Base-by-base conservation (phyloP, 1,284 basidiomycete genomes). In the Ustilago nuda region DNA sequence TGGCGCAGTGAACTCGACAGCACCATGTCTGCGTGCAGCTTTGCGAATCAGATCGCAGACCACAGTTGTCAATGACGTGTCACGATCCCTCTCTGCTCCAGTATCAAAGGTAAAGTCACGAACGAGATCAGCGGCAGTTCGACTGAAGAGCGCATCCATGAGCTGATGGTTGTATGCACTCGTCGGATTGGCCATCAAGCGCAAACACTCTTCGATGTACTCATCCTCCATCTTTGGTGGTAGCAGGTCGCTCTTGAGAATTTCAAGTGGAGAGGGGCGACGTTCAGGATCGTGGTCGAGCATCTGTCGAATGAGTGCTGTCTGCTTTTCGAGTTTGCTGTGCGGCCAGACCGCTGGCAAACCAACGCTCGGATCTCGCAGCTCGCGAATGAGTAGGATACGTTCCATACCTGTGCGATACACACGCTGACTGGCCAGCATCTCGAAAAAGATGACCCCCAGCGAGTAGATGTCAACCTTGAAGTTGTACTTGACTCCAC, bases 391-490 rank as follows among this genome's bases (percentile, higher is more conserved):
- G 17, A 95, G 93, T 3, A 90, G 90, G 51, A 93, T 92, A 15
- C 95, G 91, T 84, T 98, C 95, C 61, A 93, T 90, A 2, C 91
- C 91, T 0, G 95, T 98, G n/a, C 89, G 89, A 87, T 97, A 96
- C 41, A 80, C 77, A 3, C 80, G 72, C 56, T 83, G 81, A 81
- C 87, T 84, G 54, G 92, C 94, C 84, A 95, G 94, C 94, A 98
- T 97, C 88, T 98, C 95, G 83, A 98, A 98, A 87, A 98, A 96
- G 33, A 98, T 95, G 80, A 98, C 92, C 12, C 84, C 95, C 6
- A 97, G 90, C 82, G 94, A 95, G 84, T 97, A 98, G 89, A 98
- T 92, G 84, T 98, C 95, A 4, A 95, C 95, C 84, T 97, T 94
- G 61, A 89, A 91, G 78, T 93, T 86, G 70, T 86, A 91, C 55